A percentile compares a stretch with the other conserved stretches of the same genome.
phyloP scores from a whole-genome alignment of 352 stramenopile species.

The Phytophthora cryptogea region DNA sequence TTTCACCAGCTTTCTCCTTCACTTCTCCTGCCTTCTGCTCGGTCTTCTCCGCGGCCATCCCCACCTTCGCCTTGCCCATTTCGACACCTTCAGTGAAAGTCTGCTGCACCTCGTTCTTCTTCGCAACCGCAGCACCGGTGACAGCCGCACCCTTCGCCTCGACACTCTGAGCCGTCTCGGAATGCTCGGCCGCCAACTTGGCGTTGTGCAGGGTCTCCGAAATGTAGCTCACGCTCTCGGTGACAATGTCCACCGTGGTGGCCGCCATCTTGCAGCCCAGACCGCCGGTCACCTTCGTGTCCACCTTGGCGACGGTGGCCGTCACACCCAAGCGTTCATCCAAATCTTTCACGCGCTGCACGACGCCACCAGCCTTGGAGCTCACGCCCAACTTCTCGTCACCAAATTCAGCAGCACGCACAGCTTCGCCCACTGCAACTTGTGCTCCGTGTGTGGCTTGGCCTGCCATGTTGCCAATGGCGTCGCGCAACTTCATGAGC shows the following conservation, averaged over 20 bases:
- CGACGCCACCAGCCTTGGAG: conserved; percentile 41
- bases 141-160: conserved; percentile 41
- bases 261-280: conserved; percentile 54
- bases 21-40: conserved; percentile 23
- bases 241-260: conserved; percentile 64
- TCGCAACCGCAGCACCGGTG: conserved; percentile 27
- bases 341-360: conserved; percentile 54
- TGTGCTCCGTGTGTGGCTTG: conserved; percentile 30
- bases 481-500: conserved; percentile 46
- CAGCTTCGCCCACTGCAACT: conserved; percentile 48
- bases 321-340: conserved; percentile 63
- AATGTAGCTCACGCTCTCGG: conserved; percentile 69
- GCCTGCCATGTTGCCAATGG: conserved; percentile 43
- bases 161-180: conserved; percentile 39
- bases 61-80: conserved; percentile 34
- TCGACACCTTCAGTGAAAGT: conserved; percentile 30
- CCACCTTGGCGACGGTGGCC: conserved; percentile 56
- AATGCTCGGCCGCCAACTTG: conserved; percentile 56
- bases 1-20: conserved; percentile 18
- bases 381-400: conserved; percentile 61
- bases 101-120: conserved; percentile 32
- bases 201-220: conserved; percentile 64
- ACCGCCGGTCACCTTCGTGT: conserved; percentile 67
- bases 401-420: conserved; percentile 49
- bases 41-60: conserved; percentile 27